Evolutionary conservation across 352 stramenopile genomes (phyloP).

Genomic region (Globisporangium nagaii): DNA sequence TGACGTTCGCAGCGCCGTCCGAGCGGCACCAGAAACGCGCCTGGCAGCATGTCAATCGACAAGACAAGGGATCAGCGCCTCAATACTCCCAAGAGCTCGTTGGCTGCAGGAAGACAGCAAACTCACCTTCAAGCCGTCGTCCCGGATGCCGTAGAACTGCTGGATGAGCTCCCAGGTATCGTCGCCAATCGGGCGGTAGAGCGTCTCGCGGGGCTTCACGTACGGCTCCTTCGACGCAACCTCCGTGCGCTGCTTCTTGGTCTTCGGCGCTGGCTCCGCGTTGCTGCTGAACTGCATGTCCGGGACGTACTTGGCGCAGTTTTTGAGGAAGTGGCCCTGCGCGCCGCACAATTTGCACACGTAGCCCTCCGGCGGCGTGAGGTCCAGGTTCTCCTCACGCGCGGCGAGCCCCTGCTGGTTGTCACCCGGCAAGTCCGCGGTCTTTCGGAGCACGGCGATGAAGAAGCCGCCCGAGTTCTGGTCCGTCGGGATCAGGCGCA

Average conservation of each 20-base stretch:
- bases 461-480: conserved; percentile 99
- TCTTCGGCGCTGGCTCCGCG: conserved; percentile 22
- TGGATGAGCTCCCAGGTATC: conserved; percentile 53
- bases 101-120: neutral
- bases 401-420: conserved; percentile 42
- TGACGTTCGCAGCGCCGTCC: conserved; percentile 65
- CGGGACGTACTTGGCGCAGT: conserved; percentile 52
- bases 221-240: conserved; percentile 15
- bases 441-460: conserved; percentile 93
- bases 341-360: conserved; percentile 70
- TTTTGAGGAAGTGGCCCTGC: conserved; percentile 74
- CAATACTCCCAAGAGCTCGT: neutral
- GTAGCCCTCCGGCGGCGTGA: conserved; percentile 49
- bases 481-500: conserved; percentile 96
- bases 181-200: conserved; percentile 60
- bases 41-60: conserved; percentile 11
- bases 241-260: conserved; percentile 47
- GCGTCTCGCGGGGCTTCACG: conserved; percentile 52
- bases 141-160: conserved; percentile 61
- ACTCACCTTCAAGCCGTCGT: conserved; percentile 42
- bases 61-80: neutral
- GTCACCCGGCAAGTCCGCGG: conserved; percentile 45
- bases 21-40: conserved; percentile 70
- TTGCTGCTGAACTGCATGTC: conserved; percentile 26
- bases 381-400: conserved; percentile 38